A percentile compares a stretch with the other conserved stretches of the same genome.
phyloP scores from a whole-genome alignment of 75 land plant species.

The Pinus albicaulis region DNA sequence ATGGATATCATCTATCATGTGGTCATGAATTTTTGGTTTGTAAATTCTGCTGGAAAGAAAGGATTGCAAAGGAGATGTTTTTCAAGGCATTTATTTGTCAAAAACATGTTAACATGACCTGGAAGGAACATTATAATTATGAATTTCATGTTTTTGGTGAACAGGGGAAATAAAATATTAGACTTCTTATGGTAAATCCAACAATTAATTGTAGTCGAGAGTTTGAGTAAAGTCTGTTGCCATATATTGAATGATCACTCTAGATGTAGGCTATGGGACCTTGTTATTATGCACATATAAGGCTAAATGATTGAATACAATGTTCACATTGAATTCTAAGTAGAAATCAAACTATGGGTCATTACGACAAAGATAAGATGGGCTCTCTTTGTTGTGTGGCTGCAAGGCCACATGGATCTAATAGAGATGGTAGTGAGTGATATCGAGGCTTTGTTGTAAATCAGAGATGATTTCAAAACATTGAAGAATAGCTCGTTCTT shows the following conservation, averaged over 20 bases:
- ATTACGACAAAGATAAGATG: slow-evolving; percentile 45
- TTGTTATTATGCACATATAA: background rate
- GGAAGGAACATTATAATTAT: background rate
- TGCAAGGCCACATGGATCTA: slow-evolving; percentile 86
- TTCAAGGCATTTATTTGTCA: background rate
- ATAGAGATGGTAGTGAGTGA: slow-evolving; percentile 37
- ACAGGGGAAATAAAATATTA: background rate
- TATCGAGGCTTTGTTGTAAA: no score
- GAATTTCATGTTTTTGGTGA: background rate
- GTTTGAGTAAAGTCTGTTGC: no score
- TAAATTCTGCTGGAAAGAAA: background rate
- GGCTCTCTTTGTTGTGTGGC: slow-evolving; percentile 96
- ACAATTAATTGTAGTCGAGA: background rate
- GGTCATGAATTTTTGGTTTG: no score
- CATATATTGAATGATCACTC: no score
- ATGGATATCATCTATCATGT: background rate
- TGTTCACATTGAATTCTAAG: background rate
- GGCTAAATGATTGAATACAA: background rate
- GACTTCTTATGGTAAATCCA: background rate
- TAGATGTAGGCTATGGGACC: background rate
- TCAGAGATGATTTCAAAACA: no score
- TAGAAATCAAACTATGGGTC: slow-evolving; percentile 1
- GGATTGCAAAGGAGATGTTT: background rate
- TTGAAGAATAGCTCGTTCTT: no score
- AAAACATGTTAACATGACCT: background rate